phyloP scores from a whole-genome alignment of 192 early-diverging fungal species.

The Backusella mclennaniae region DNA sequence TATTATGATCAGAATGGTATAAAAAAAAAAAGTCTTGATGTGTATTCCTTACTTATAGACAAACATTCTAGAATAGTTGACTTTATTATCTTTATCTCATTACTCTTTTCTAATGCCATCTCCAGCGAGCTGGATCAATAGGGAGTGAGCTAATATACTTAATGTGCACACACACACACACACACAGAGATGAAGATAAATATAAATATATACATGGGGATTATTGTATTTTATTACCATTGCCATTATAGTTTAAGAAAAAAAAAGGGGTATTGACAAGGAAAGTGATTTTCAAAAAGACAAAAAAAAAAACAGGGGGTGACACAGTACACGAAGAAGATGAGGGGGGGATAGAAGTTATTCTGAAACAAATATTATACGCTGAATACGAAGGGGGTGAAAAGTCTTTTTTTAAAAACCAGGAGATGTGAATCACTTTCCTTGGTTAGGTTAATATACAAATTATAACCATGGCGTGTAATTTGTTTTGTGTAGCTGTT shows the following conservation, averaged over 20 bases:
- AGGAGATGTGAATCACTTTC: not conserved
- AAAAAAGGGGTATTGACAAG: not conserved
- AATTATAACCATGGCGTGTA: constrained; percentile 1
- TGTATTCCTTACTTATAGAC: not conserved
- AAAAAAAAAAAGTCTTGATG: not conserved
- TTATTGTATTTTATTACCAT: not conserved
- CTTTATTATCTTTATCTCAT: not conserved
- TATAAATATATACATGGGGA: not conserved
- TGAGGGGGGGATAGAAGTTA: not conserved
- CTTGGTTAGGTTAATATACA: constrained; percentile 1
- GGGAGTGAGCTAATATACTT: not conserved
- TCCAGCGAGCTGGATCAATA: not conserved
- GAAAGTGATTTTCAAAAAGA: not conserved
- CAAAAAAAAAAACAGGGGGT: not conserved
- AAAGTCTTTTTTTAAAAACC: not conserved
- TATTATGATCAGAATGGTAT: not conserved
- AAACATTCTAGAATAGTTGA: constrained; percentile 4
- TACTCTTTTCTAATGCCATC: not conserved
- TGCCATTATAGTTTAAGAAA: not conserved
- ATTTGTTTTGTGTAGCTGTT: constrained; percentile 7
- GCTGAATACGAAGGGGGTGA: not conserved
- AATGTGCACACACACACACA: not conserved
- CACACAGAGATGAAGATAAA: not conserved
- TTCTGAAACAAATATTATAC: constrained; percentile 1
- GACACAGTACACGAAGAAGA: not conserved